Conservation (phyloP, 2,329 filamentous ascomycete species). For the Nemania sp. region DNA sequence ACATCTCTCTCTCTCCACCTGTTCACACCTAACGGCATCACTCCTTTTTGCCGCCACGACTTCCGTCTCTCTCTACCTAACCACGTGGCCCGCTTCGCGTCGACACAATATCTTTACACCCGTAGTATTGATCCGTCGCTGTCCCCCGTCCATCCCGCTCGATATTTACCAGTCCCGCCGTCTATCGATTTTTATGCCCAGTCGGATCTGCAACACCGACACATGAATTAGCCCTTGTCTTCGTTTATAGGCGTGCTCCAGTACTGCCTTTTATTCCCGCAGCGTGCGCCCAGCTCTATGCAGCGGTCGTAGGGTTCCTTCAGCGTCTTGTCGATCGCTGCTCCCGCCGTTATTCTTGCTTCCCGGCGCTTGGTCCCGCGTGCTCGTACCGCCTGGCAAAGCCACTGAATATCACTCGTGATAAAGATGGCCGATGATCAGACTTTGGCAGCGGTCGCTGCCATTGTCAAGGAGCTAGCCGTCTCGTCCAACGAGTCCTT, state of each 20-base stretch:
- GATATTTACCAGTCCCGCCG: not conserved
- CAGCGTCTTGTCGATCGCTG: constrained; percentile 34
- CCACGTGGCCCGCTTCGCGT: not conserved
- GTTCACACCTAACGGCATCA: constrained; percentile 10
- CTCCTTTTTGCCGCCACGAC: constrained; percentile 10
- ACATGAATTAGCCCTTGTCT: constrained; percentile 18
- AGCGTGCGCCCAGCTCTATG: constrained; percentile 31
- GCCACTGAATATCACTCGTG: constrained; percentile 9
- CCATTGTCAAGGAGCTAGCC: constrained; percentile 58
- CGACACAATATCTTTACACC: not conserved
- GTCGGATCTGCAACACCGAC: constrained; percentile 15
- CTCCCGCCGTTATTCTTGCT: constrained; percentile 5
- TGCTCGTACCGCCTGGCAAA: not conserved
- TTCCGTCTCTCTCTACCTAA: not conserved
- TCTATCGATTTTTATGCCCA: constrained; percentile 6
- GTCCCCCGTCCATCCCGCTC: not conserved
- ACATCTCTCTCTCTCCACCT: constrained; percentile 3
- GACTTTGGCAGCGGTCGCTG: constrained; percentile 56
- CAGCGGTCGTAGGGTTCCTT: constrained; percentile 28
- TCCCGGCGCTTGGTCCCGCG: not conserved
- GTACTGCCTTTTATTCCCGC: constrained; percentile 12
- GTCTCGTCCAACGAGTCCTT: constrained; percentile 46
- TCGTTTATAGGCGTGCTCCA: constrained; percentile 8
- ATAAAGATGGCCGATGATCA: constrained; percentile 57
- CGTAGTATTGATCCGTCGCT: not conserved